phyloP scores from a whole-genome alignment of 2,329 filamentous ascomycete species.

The Laburnicola sp. region DNA sequence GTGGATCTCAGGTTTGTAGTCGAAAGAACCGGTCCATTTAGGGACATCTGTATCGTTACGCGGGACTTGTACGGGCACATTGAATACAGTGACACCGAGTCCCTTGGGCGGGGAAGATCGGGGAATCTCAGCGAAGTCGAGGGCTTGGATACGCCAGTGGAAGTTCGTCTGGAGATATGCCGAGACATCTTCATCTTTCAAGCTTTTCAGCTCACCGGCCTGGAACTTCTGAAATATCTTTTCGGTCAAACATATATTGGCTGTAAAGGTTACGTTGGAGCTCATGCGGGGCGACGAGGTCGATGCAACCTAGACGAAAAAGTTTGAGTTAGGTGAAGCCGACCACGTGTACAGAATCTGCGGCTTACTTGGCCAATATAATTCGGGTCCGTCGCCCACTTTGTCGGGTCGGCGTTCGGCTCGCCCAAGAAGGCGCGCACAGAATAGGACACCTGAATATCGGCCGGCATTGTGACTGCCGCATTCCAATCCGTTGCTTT shows the following conservation, averaged over 20 bases:
- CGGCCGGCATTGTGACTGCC: constrained; percentile 37
- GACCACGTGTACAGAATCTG: not conserved
- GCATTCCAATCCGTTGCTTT: constrained; percentile 35
- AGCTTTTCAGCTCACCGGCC: constrained; percentile 29
- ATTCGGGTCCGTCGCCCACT: constrained; percentile 45
- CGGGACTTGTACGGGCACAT: constrained; percentile 29
- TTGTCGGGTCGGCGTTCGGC: constrained; percentile 25
- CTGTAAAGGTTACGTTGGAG: constrained; percentile 45
- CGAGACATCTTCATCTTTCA: constrained; percentile 24
- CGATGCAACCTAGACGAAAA: constrained; percentile 28
- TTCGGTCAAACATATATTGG: constrained; percentile 46
- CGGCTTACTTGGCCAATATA: constrained; percentile 43
- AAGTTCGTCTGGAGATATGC: constrained; percentile 36
- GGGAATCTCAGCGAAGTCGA: constrained; percentile 36
- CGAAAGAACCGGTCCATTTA: constrained; percentile 24
- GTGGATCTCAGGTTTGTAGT: constrained; percentile 30
- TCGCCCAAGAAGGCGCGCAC: constrained; percentile 39
- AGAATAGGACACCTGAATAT: constrained; percentile 37
- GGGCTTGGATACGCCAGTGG: constrained; percentile 37
- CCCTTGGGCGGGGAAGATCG: constrained; percentile 29
- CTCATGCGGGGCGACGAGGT: constrained; percentile 44
- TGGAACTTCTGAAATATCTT: constrained; percentile 34
- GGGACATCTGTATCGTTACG: constrained; percentile 32
- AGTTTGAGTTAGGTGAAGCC: not conserved
- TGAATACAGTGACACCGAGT: constrained; percentile 36